These are phyloP conservation scores for Lactarius hengduanensis DNA, from an alignment of 768 basidiomycete species.

Conservation along the genomic window DNA sequence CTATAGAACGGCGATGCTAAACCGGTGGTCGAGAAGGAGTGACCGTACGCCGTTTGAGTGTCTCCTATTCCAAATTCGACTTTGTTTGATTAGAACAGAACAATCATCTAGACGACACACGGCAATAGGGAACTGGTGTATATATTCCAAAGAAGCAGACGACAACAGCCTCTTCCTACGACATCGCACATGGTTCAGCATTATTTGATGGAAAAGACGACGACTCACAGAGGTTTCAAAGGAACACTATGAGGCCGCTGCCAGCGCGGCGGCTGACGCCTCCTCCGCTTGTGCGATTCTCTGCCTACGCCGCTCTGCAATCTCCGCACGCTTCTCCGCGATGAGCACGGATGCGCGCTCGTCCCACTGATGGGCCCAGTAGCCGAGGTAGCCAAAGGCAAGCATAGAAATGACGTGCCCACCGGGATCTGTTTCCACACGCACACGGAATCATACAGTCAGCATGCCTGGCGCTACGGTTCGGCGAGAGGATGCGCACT, in stretches of 20 bases:
- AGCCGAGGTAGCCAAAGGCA: conserved; percentile 70
- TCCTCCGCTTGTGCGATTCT: conserved; percentile 37
- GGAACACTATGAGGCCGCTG: conserved; percentile 12
- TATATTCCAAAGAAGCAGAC: not conserved
- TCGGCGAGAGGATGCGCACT: conserved; percentile 54
- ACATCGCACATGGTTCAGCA: not conserved
- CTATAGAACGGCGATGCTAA: not conserved
- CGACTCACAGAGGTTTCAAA: conserved; percentile 7
- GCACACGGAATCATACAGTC: too few species aligned
- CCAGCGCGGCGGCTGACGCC: conserved; percentile 21
- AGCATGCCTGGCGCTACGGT: not conserved
- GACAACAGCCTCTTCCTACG: not conserved
- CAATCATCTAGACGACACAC: conserved; percentile 1
- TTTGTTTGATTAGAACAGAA: not conserved
- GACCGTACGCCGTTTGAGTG: not conserved
- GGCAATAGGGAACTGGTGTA: not conserved
- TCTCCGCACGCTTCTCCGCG: conserved; percentile 59
- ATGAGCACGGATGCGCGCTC: conserved; percentile 58
- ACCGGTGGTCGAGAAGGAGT: not conserved
- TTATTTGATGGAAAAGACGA: not conserved
- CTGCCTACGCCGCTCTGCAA: conserved; percentile 50
- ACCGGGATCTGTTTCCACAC: conserved; percentile 54
- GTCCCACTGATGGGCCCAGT: conserved; percentile 73
- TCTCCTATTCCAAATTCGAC: not conserved
- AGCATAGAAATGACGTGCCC: conserved; percentile 70